Percentiles rank a stretch among this genome's conserved stretches.
Conservation (phyloP, 805 yeast genomes). For the Hyphopichia homilentoma region DNA sequence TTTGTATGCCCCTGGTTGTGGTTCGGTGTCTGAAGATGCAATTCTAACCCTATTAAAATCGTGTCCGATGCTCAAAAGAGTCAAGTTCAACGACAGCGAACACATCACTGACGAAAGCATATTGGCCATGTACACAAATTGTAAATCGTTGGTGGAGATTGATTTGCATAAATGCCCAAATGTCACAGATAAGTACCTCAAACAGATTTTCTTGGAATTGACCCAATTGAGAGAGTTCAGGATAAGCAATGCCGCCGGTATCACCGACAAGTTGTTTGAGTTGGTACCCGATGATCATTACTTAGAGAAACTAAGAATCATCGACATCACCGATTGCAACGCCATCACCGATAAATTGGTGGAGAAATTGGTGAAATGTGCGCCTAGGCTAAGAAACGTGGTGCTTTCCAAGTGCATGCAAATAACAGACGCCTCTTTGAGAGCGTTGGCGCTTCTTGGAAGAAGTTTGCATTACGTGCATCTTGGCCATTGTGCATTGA, state of each 20-base stretch:
- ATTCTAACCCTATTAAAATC: conserved; percentile 52
- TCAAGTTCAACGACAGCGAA: conserved; percentile 72
- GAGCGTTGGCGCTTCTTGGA: conserved; percentile 69
- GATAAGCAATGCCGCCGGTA: conserved; percentile 65
- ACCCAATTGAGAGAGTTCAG: conserved; percentile 82
- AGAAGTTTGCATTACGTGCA: conserved; percentile 84
- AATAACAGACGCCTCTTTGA: conserved; percentile 77
- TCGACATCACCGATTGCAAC: conserved; percentile 82
- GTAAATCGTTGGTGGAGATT: conserved; percentile 81
- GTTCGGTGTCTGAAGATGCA: conserved; percentile 62
- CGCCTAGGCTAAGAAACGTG: conserved; percentile 85
- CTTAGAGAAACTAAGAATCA: conserved; percentile 67
- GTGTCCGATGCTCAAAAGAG: conserved; percentile 76
- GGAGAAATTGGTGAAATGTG: conserved; percentile 63
- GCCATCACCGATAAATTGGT: conserved; percentile 78
- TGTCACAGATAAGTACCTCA: conserved; percentile 62
- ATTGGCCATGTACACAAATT: conserved; percentile 57
- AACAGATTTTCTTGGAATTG: conserved; percentile 53
- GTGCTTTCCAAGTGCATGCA: conserved; percentile 85
- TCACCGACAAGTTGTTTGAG: conserved; percentile 65
- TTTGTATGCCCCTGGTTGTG: conserved; percentile 82
- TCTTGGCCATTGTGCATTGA: conserved; percentile 87
- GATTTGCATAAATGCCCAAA: conserved; percentile 82
- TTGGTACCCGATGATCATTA: conserved; percentile 44
- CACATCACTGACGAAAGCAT: conserved; percentile 64